Conservation (phyloP, 805 yeast genomes). For the Tetrapisispora taiwanensis region DNA sequence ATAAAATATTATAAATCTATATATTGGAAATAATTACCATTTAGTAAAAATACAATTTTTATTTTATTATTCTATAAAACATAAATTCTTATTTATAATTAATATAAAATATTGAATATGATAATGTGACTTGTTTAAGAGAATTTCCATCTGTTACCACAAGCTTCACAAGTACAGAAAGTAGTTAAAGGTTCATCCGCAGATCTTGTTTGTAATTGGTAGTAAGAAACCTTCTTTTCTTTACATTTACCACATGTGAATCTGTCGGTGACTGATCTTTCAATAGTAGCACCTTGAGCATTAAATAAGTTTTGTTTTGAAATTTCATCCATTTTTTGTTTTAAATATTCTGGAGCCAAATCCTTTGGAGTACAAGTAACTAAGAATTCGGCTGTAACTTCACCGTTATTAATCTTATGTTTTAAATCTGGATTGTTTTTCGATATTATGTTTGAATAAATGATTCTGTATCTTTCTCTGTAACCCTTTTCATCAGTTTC, state of each 20-base stretch:
- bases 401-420: constrained; percentile 54
- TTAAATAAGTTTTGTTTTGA: constrained; percentile 85
- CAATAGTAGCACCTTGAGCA: constrained; percentile 95
- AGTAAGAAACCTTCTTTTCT: constrained; percentile 91
- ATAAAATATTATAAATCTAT: no score
- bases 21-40: no score
- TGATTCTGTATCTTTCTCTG: constrained; percentile 74
- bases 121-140: constrained; percentile 37
- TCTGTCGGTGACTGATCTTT: constrained; percentile 91
- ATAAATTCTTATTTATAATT: neutral
- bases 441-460: constrained; percentile 79
- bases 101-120: neutral
- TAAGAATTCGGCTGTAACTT: constrained; percentile 53
- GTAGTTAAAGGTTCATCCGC: constrained; percentile 99
- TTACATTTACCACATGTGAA: constrained; percentile 97
- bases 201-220: constrained; percentile 95
- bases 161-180: constrained; percentile 93
- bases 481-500: constrained; percentile 45
- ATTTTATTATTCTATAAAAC: neutral
- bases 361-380: constrained; percentile 85
- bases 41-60: no score
- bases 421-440: constrained; percentile 83
- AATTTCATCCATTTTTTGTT: constrained; percentile 73
- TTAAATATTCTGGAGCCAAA: constrained; percentile 86
- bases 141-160: constrained; percentile 98